phyloP scores from a whole-genome alignment of 805 yeast genomes.

The Yarrowia deformans region DNA sequence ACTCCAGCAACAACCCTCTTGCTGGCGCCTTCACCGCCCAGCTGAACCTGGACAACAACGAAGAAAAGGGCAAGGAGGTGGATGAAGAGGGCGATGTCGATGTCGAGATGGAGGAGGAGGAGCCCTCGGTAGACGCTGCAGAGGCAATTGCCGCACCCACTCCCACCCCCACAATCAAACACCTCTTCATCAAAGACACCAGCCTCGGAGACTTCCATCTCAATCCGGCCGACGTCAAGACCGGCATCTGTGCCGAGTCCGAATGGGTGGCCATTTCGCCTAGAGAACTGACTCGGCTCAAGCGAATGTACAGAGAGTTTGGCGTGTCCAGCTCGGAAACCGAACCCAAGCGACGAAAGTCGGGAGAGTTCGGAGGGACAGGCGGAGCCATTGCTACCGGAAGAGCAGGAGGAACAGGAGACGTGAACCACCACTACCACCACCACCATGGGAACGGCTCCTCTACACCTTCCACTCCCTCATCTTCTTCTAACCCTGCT shows the following conservation, averaged over 20 bases:
- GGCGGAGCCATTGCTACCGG: neutral
- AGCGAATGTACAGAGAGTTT: constrained; percentile 35
- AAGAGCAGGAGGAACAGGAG: neutral
- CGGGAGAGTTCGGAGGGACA: constrained; percentile 6
- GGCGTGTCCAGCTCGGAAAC: neutral
- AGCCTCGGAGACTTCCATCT: constrained; percentile 24
- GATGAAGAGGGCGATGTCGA: neutral
- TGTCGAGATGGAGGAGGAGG: neutral
- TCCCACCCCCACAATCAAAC: constrained; percentile 29
- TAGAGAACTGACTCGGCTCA: constrained; percentile 12
- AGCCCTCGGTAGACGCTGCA: too few relatives aligned
- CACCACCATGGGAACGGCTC: neutral
- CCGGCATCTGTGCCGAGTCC: constrained; percentile 2
- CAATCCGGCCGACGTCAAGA: constrained; percentile 19
- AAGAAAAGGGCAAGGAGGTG: constrained; percentile 26
- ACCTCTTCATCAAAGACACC: constrained; percentile 15
- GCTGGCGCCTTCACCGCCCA: constrained; percentile 29
- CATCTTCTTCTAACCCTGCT: neutral
- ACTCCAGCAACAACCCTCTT: constrained; percentile 13
- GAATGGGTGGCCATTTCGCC: constrained; percentile 30
- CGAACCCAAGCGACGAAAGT: constrained; percentile 15
- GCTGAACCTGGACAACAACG: constrained; percentile 15
- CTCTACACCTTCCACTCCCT: neutral
- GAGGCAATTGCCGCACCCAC: neutral
- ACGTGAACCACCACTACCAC: too few relatives aligned